Conservation (phyloP, 2,329 filamentous ascomycete species). For the Penicillium corylophilum region DNA sequence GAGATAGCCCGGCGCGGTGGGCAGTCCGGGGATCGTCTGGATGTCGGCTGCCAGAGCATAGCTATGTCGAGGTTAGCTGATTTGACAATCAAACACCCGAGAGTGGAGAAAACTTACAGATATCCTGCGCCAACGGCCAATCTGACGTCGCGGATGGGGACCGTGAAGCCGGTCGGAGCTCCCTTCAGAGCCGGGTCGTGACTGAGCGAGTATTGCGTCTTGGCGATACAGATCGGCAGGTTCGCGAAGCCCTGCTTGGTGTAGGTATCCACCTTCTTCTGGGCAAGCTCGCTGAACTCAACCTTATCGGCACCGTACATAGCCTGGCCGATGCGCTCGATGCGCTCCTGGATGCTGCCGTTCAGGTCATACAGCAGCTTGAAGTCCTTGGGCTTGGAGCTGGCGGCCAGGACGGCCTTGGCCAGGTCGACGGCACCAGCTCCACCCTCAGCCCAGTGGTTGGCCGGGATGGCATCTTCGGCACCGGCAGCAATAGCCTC, state of each 20-base stretch:
- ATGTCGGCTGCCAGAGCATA: conserved; percentile 96
- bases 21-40: conserved; percentile 94
- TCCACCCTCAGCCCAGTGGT: conserved; percentile 96
- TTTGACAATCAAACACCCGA: conserved; percentile 35
- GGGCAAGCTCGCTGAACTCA: conserved; percentile 89
- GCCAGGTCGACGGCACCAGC: conserved; percentile 86
- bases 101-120: conserved; percentile 57
- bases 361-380: conserved; percentile 81
- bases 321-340: conserved; percentile 82
- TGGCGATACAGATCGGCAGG: conserved; percentile 92
- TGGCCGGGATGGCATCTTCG: conserved; percentile 87
- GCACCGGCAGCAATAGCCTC: conserved; percentile 90
- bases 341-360: conserved; percentile 79
- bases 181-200: conserved; percentile 94
- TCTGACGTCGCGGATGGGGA: conserved; percentile 90
- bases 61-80: conserved; percentile 43
- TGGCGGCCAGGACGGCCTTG: conserved; percentile 78
- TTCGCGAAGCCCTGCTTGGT: conserved; percentile 88
- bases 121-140: conserved; percentile 94
- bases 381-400: conserved; percentile 81
- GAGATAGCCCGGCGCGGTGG: conserved; percentile 90
- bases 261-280: conserved; percentile 95
- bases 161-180: conserved; percentile 87
- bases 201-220: conserved; percentile 96
- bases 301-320: conserved; percentile 94